Evolutionary conservation across 2,329 filamentous ascomycete genomes (phyloP).

Genomic region (Talaromyces sp.): DNA sequence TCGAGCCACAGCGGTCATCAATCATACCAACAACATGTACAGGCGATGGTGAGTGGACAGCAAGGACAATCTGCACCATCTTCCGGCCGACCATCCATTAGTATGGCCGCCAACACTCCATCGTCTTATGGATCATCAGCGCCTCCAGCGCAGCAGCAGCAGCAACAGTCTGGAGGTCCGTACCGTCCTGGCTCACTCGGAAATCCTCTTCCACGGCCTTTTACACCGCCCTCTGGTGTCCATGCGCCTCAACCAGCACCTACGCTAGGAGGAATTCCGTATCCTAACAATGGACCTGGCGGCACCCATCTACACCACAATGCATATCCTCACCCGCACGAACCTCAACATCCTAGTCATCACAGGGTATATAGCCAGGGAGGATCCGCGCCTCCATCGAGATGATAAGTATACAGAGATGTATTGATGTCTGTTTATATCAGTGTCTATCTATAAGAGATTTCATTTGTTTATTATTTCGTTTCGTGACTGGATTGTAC

Average conservation of each 20-base stretch:
- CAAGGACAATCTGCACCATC: constrained; percentile 25
- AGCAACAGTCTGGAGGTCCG: constrained; percentile 6
- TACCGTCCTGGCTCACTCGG: constrained; percentile 16
- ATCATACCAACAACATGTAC: constrained; percentile 38
- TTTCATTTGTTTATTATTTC: constrained; percentile 4
- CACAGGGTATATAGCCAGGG: constrained; percentile 40
- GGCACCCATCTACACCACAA: constrained; percentile 10
- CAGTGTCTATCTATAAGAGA: neutral
- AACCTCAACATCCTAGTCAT: constrained; percentile 24
- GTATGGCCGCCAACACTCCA: constrained; percentile 32
- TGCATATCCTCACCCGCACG: constrained; percentile 14
- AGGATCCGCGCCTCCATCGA: constrained; percentile 10
- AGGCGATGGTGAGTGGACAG: constrained; percentile 38
- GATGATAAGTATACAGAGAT: neutral
- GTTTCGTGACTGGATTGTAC: constrained; percentile 3
- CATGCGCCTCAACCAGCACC: constrained; percentile 25
- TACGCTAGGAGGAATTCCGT: constrained; percentile 27
- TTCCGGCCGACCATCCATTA: constrained; percentile 32
- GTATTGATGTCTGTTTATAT: neutral
- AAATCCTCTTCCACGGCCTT: constrained; percentile 35
- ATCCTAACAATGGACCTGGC: constrained; percentile 23
- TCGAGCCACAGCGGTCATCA: constrained; percentile 24
- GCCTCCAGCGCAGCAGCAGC: constrained; percentile 20
- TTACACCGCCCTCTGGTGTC: constrained; percentile 38
- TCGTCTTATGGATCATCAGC: constrained; percentile 26